Base-by-base conservation (phyloP, 352 stramenopile genomes). In the Phytophthora palmivora region DNA sequence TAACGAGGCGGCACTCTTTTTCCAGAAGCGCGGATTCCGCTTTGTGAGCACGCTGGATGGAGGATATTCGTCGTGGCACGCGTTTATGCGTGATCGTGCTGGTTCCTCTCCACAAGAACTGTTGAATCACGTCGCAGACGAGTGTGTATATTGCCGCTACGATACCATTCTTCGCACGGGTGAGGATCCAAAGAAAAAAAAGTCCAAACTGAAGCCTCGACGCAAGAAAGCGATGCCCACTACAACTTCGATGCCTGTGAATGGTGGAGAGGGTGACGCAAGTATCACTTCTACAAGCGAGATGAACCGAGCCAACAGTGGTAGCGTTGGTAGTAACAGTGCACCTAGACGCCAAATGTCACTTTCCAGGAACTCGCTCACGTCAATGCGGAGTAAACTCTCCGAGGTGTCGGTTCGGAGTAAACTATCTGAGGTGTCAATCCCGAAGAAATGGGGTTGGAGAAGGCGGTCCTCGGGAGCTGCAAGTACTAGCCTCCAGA, bases 1-100 rank as follows among this genome's bases (percentile, higher is more conserved):
- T 16, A 94, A 94, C 58, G 83, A 87, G 28, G 85, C 85, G 0
- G 81, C 83, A 14, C 61, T 94, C 0, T 92, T 91, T 21, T 94
- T 94, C 63, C 85, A 94, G 64, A 94, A 94, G 61, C 77, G 77
- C 37, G 81, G 76, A 2, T 94, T 94, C 51, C 83, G 85, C n/a
- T 94, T 91, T 53, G 79, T 94, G 33, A 91, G 85, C 28, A 79
- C 66, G 7, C 50, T 94, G 12, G 85, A 94, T 49, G 85, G 85
- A 16, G 85, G 85, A 2, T 94, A 92, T 54, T 79, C 85, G 10
- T 88, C 83, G 6, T 94, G 85, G 85, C 85, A 94, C 50, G 83
- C 85, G n/a, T 92, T 87, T 55, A 89, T 94, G 79, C 78, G 85
- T 19, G 85, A 94, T 55, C 72, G 78, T 3, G 56, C 78, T 1